Conservation (phyloP, 306 rosid genomes). For the Gillenia trifoliata region DNA sequence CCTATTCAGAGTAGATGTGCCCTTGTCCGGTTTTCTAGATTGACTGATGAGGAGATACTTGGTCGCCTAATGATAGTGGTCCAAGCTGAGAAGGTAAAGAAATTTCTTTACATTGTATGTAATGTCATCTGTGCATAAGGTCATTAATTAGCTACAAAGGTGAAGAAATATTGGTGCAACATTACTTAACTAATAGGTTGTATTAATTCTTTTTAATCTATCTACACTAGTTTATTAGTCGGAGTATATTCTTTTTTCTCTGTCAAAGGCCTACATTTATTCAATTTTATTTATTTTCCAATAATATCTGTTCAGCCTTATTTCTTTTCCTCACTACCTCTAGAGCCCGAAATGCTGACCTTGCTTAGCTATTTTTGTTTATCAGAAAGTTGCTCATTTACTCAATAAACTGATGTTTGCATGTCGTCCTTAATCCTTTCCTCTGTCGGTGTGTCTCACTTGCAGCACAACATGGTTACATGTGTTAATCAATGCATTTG, state of each 20-base stretch:
- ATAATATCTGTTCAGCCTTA: background rate
- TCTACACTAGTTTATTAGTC: background rate
- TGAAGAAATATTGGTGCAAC: background rate
- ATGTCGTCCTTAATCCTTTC: background rate
- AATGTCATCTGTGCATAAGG: background rate
- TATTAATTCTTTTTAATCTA: background rate
- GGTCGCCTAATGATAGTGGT: slow-evolving; percentile 84
- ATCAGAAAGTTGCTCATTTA: background rate
- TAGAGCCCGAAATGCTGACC: background rate
- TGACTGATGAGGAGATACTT: slow-evolving; percentile 87
- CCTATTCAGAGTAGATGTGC: slow-evolving; percentile 99
- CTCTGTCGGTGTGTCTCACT: background rate
- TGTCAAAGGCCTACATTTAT: background rate
- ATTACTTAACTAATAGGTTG: background rate
- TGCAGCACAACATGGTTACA: background rate
- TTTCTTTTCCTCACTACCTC: background rate
- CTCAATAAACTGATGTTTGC: background rate
- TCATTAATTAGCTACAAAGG: background rate
- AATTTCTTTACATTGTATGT: background rate
- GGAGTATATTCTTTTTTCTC: background rate
- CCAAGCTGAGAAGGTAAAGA: slow-evolving; percentile 77
- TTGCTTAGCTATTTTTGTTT: background rate
- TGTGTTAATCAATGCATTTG: background rate
- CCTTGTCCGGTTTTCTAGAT: slow-evolving; percentile 76
- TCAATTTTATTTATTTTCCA: background rate